Conservation (phyloP, 805 yeast species). For the Metschnikowia chrysomelidarum region DNA sequence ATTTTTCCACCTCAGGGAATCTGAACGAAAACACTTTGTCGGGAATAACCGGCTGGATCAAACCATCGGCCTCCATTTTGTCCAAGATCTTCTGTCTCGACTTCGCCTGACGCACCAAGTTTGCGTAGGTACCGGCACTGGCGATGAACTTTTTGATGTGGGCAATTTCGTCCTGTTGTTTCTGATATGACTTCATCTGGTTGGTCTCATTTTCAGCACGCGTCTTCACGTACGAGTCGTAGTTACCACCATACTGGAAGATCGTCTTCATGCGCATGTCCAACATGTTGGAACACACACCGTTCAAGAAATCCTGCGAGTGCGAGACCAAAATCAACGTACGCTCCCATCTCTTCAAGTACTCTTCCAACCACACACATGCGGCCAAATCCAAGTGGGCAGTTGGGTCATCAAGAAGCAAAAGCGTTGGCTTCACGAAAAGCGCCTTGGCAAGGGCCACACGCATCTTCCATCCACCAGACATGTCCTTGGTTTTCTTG, state of each 20-base stretch:
- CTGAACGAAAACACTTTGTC: constrained; percentile 93
- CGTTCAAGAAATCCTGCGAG: constrained; percentile 98
- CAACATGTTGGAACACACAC: constrained; percentile 97
- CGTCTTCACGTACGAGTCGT: constrained; percentile 94
- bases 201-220: constrained; percentile 91
- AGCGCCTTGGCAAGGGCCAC: constrained; percentile 97
- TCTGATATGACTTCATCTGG: constrained; percentile 95
- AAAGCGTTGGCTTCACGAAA: constrained; percentile 94
- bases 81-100: constrained; percentile 98
- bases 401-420: constrained; percentile 96
- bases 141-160: constrained; percentile 99
- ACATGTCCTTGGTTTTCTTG: constrained; percentile 97
- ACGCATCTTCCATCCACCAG: constrained; percentile 99
- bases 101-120: constrained; percentile 97
- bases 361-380: constrained; percentile 99
- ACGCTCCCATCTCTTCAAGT: constrained; percentile 90
- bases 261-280: constrained; percentile 89
- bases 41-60: constrained; percentile 85
- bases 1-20: constrained; percentile 92
- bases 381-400: constrained; percentile 99
- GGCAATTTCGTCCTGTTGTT: constrained; percentile 98
- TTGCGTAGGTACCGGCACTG: constrained; percentile 99
- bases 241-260: constrained; percentile 91
- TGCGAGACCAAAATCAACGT: constrained; percentile 93
- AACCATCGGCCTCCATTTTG: constrained; percentile 99